These are phyloP conservation scores for Diaporthe helianthi DNA, from an alignment of 2,329 filamentous ascomycete genomes.

Conservation along the genomic window DNA sequence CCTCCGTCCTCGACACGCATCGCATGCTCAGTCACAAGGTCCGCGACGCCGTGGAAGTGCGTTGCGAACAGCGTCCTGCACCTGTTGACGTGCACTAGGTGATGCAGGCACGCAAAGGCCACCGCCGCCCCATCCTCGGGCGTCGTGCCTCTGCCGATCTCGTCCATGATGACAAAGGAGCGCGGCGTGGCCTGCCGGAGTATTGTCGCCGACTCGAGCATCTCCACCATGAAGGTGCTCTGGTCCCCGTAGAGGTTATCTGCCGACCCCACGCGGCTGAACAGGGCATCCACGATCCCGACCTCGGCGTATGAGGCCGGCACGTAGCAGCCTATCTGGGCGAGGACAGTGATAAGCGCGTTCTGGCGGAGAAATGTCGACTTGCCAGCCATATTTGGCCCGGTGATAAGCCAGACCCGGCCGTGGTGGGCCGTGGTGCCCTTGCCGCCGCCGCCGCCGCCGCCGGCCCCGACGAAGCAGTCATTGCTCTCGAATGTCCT, in stretches of 20 bases:
- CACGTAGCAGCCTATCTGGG: constrained; percentile 91
- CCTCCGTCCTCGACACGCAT: constrained; percentile 47
- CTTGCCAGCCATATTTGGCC: constrained; percentile 99
- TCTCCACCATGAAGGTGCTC: constrained; percentile 99
- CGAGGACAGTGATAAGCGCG: constrained; percentile 90
- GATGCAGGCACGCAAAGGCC: constrained; percentile 85
- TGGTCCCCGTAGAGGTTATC: constrained; percentile 95
- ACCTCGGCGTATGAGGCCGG: constrained; percentile 86
- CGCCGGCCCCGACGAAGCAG: constrained; percentile 77
- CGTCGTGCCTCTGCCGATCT: constrained; percentile 93
- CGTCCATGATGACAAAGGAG: constrained; percentile 98
- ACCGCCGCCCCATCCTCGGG: constrained; percentile 91
- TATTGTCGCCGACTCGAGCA: constrained; percentile 94
- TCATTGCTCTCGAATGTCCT: constrained; percentile 86
- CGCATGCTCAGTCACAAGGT: constrained; percentile 68
- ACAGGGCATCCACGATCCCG: constrained; percentile 94
- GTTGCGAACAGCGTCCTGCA: constrained; percentile 91
- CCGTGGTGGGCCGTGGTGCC: constrained; percentile 58
- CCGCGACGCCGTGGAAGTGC: constrained; percentile 87
- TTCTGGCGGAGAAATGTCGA: constrained; percentile 96
- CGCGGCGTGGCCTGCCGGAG: constrained; percentile 81
- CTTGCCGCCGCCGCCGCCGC: constrained; percentile 60
- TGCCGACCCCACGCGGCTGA: constrained; percentile 90
- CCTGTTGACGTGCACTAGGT: constrained; percentile 78
- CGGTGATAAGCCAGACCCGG: constrained; percentile 71